Conservation (phyloP, 768 basidiomycete species). For the Amanita subjunquillea region DNA sequence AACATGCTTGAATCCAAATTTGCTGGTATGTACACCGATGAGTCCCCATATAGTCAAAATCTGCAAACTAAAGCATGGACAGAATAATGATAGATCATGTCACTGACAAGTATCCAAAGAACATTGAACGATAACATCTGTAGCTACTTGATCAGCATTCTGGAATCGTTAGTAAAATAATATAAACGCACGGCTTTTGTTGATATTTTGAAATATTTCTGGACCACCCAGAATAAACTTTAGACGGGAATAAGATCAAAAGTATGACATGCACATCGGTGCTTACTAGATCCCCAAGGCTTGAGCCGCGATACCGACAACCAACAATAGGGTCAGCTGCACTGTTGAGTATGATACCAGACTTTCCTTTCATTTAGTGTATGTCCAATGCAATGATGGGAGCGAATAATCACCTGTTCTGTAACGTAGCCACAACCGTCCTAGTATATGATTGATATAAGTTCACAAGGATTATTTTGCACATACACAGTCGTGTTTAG, state of each 20-base stretch:
- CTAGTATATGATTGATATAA: constrained; percentile 20
- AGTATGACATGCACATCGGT: background rate
- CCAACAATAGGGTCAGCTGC: constrained; percentile 55
- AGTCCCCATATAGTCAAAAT: constrained; percentile 66
- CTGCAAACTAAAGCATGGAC: constrained; percentile 17
- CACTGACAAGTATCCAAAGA: constrained; percentile 53
- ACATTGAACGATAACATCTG: constrained; percentile 68
- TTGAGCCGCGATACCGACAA: constrained; percentile 58
- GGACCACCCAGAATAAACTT: constrained; percentile 60
- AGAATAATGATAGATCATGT: constrained; percentile 7
- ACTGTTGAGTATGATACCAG: constrained; percentile 64
- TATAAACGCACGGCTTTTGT: constrained; percentile 43
- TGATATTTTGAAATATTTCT: constrained; percentile 50
- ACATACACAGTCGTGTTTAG: constrained; percentile 65
- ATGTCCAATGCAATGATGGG: background rate
- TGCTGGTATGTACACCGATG: constrained; percentile 62
- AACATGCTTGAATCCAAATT: constrained; percentile 73
- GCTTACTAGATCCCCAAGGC: constrained; percentile 59
- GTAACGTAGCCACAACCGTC: constrained; percentile 61
- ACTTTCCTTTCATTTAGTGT: constrained; percentile 19
- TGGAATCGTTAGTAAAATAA: background rate
- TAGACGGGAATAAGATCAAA: background rate
- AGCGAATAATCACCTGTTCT: constrained; percentile 42
- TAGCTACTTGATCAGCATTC: background rate
- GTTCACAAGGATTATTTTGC: background rate